Evolutionary conservation across 2,329 filamentous ascomycete genomes (phyloP), one percentile per base, ranked within the genome.

Genomic region (Botrytis fabae): DNA sequence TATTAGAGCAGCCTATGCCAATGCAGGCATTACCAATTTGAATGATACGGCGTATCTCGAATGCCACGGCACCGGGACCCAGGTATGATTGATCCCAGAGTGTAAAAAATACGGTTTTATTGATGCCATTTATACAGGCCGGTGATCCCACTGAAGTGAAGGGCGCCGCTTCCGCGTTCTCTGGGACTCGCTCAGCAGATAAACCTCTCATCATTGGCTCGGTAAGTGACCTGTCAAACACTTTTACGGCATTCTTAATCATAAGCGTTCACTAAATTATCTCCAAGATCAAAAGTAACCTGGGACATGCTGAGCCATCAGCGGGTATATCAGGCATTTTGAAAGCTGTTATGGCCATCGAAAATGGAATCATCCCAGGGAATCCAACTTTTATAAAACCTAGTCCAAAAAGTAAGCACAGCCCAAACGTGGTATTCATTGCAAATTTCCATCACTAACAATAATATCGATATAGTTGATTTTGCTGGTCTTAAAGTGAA

Each of bases 331-430:
- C 81, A 16, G 78, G 77, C 0, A 70, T 83, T 0, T 82, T 85
- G 64, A 85, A 85, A 74, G 77, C 80, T 2, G 78, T 81, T 0
- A 73, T 85, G 70, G 80, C 82, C 74, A 73, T 85, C 2, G 83
- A 85, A 74, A 81, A 82, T 46, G 81, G 81, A 1, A 78, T 83
- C 14, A 82, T 85, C 28, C 80, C 82, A 25, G 82, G 83, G 8
- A 84, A 83, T 73, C 78, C 78, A 48, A 82, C 83, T 48, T 85
- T 84, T 60, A 76, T 80, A 40, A 80, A 76, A 20, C 76, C 79
- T 2, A 85, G 85, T 63, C 69, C 69, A 35, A 69, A 54, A 38
- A 69, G 57, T 59, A 32, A 59, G 57, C 57, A 59, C 57, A 35
- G 9, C 16, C 22, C 48, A 32, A 32, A 35, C 28, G 8, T 20